Evolutionary conservation across 805 yeast species (phyloP), one percentile per base, ranked within the genome.

Genomic region (Cephaloascus fragrans): DNA sequence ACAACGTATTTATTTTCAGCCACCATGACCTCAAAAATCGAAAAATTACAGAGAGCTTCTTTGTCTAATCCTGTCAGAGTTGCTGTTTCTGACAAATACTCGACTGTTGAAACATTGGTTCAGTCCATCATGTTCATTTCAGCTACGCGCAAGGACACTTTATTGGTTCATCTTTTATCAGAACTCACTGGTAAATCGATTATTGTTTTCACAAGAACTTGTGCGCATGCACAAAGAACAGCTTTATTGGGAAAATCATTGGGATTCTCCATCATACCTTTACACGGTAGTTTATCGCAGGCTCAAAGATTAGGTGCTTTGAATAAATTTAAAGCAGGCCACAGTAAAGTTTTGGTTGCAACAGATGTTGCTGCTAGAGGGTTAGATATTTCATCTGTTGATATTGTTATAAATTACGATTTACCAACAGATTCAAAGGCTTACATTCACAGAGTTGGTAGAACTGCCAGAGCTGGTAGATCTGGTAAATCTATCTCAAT

Each of bases 21-120:
- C n/a, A 90, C 98, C 0, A 85, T 94, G 80, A 90, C 97, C 2
- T 83, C 85, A 35, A 93, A 93, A 56, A 88, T 90, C 51, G 97
- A 89, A 51, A 89, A 89, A 59, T 68, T 90, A 47, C 97, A 93
- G 62, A 69, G 97, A 44, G 97, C 97, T 1, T 87, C 96, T 29
- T 70, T 90, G 47, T 64, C 76, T 3, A 78, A 85, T 50, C 98
- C 98, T 0, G 95, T 89, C 3, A 77, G 88, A 47, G 87, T 94
- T 37, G 87, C 96, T 0, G 96, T 90, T 3, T 82, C 93, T 15
- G 77, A 77, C 47, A 85, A 86, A 55, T 85, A 88, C 61, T 81
- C 90, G 44, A 93, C 97, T 0, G 98, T 93, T 2, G 96, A 87
- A 47, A 88, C 95, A n/a, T 70, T 90, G 48, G 74, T 85, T 19